Evolutionary conservation across 1,284 basidiomycete genomes (phyloP).

Genomic region (Omphalotus olearius): DNA sequence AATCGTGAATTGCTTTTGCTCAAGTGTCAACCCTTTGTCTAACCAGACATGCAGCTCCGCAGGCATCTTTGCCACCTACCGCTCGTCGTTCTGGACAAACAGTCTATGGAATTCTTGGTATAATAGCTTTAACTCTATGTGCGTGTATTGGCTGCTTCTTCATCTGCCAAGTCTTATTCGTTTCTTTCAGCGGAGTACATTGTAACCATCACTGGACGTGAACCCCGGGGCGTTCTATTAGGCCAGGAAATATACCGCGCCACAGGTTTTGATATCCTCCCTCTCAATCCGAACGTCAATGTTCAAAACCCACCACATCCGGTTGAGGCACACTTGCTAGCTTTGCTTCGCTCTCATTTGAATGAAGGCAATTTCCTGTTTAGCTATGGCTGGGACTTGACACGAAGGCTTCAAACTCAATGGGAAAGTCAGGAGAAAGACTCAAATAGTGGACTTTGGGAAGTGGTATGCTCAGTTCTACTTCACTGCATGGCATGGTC

Average conservation of each 20-base stretch:
- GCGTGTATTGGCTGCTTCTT: slow-evolving; percentile 27
- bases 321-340: slow-evolving; percentile 85
- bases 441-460: slow-evolving; percentile 62
- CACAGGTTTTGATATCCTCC: slow-evolving; percentile 90
- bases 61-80: slow-evolving; percentile 45
- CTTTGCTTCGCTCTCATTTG: slow-evolving; percentile 85
- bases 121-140: slow-evolving; percentile 86
- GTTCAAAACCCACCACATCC: slow-evolving; percentile 71
- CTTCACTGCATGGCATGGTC: slow-evolving; percentile 10
- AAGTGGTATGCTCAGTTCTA: slow-evolving; percentile 46
- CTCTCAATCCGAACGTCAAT: slow-evolving; percentile 69
- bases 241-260: slow-evolving; percentile 87
- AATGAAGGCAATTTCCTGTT: slow-evolving; percentile 82
- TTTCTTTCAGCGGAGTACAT: slow-evolving; percentile 82
- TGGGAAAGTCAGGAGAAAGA: slow-evolving; percentile 51
- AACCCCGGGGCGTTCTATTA: slow-evolving; percentile 76
- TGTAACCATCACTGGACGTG: slow-evolving; percentile 84
- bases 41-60: slow-evolving; percentile 40
- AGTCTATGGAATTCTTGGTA: slow-evolving; percentile 83
- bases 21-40: slow-evolving; percentile 10
- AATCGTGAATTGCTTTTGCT: slow-evolving; percentile 45
- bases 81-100: slow-evolving; percentile 57
- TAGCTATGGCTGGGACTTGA: slow-evolving; percentile 90
- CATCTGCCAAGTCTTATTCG: slow-evolving; percentile 10
- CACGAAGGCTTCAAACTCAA: slow-evolving; percentile 85